Evolutionary conservation across 1,284 basidiomycete genomes (phyloP).

Genomic region (Cystobasidium slooffiae): DNA sequence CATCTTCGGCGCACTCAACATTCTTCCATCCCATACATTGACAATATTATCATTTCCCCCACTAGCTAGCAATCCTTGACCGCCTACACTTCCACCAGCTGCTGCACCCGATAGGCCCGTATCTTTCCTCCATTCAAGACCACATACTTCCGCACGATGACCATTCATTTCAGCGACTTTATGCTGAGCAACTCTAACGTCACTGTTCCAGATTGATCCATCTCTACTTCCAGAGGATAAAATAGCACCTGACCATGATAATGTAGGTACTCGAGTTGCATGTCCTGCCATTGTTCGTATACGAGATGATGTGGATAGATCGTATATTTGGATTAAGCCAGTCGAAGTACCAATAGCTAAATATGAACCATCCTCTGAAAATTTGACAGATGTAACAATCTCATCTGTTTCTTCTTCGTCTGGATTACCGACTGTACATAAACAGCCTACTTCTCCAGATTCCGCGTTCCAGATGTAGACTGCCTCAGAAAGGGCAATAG

Average conservation of each 20-base stretch:
- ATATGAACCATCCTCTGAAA: conserved; percentile 84
- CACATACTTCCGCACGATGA: conserved; percentile 87
- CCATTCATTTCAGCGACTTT: conserved; percentile 86
- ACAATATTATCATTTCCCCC: conserved; percentile 97
- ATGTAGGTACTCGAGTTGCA: conserved; percentile 71
- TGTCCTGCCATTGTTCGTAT: conserved; percentile 87
- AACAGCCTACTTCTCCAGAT: conserved; percentile 75
- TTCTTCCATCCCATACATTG: conserved; percentile 89
- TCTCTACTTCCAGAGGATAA: conserved; percentile 86
- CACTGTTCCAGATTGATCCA: conserved; percentile 91
- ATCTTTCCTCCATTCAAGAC: conserved; percentile 53
- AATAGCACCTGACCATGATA: conserved; percentile 85
- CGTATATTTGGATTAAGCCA: conserved; percentile 95
- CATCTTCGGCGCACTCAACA: conserved; percentile 69
- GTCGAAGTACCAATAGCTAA: conserved; percentile 82
- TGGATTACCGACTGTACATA: conserved; percentile 57
- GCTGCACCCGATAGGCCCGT: conserved; percentile 44
- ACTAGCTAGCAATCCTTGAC: conserved; percentile 71
- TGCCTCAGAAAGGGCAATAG: conserved; percentile 78
- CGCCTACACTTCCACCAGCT: conserved; percentile 43
- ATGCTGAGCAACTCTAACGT: conserved; percentile 82
- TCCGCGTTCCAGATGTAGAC: conserved; percentile 95
- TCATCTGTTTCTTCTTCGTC: conserved; percentile 55
- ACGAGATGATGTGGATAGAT: conserved; percentile 77
- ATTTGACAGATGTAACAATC: conserved; percentile 78